Evolutionary conservation across 129 eudicot genomes (phyloP).

Genomic region (Saussurea involucrata): DNA sequence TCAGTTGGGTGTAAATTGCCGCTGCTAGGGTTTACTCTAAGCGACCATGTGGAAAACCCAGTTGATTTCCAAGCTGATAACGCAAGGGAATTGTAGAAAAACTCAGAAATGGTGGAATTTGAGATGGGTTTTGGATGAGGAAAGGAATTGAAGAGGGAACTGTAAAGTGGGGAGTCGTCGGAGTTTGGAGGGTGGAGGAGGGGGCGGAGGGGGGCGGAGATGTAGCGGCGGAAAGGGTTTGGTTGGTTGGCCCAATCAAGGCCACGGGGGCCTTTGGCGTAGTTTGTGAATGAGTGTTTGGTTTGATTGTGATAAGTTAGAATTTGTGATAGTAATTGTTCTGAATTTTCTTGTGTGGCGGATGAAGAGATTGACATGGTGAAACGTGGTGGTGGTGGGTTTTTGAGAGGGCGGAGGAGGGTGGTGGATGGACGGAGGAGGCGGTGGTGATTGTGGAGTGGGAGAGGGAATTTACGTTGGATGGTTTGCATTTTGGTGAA

Average conservation of each 20-base stretch:
- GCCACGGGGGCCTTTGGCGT: slow-evolving; percentile 72
- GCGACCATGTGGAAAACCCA: slow-evolving; percentile 83
- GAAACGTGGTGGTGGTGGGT: slow-evolving; percentile 33
- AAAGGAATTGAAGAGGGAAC: slow-evolving; percentile 44
- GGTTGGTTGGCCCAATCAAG: slow-evolving; percentile 98
- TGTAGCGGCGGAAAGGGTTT: slow-evolving; percentile 90
- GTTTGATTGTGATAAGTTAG: slow-evolving; percentile 82
- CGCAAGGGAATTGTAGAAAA: slow-evolving; percentile 66
- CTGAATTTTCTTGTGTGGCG: slow-evolving; percentile 17
- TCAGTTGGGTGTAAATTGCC: slow-evolving; percentile 96
- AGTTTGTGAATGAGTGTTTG: slow-evolving; percentile 70
- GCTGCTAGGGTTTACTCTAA: slow-evolving; percentile 92
- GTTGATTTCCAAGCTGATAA: slow-evolving; percentile 89
- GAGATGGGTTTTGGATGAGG: slow-evolving; percentile 66
- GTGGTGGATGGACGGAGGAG: slow-evolving; percentile 32
- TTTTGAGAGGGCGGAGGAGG: slow-evolving; percentile 30
- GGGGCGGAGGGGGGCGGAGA: slow-evolving; percentile 57
- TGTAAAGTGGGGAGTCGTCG: slow-evolving; percentile 40
- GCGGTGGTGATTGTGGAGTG: slow-evolving; percentile 12
- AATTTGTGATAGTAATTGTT: slow-evolving; percentile 34
- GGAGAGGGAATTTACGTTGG: slow-evolving; percentile 14
- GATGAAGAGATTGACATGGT: slow-evolving; percentile 59
- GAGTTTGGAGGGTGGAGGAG: slow-evolving; percentile 48
- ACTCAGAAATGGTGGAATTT: slow-evolving; percentile 49
- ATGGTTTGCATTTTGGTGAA: slow-evolving; percentile 22